phyloP scores from a whole-genome alignment of 352 stramenopile genomes.

The Phytophthora tubulina region DNA sequence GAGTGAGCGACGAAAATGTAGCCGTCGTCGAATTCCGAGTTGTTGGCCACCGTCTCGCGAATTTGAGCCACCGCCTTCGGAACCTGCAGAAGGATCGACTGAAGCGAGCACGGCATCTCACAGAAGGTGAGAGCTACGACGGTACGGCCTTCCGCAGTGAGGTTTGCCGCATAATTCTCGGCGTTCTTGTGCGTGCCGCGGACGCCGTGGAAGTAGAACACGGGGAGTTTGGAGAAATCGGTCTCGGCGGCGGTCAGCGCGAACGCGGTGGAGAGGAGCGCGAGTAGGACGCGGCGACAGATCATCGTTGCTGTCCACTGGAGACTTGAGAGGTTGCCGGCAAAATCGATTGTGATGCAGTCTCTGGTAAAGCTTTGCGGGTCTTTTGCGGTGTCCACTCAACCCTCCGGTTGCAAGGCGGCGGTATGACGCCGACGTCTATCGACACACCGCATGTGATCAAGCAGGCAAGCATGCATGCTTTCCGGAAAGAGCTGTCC shows the following conservation, averaged over 20 bases:
- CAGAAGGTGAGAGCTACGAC: slow-evolving; percentile 50
- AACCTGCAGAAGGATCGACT: slow-evolving; percentile 44
- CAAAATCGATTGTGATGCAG: slow-evolving; percentile 20
- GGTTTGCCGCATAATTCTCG: slow-evolving; percentile 34
- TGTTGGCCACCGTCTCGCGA: slow-evolving; percentile 33
- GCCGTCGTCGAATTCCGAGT: slow-evolving; percentile 43
- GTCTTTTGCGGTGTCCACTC: slow-evolving; percentile 7
- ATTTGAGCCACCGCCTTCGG: slow-evolving; percentile 47
- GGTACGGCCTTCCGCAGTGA: slow-evolving; percentile 39
- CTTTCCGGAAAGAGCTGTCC: slow-evolving; percentile 11
- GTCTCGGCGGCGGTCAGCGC: slow-evolving; percentile 6
- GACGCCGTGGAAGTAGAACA: slow-evolving; percentile 59
- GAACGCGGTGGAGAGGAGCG: slow-evolving; percentile 20
- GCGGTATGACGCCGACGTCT: neutral
- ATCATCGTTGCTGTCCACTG: slow-evolving; percentile 11
- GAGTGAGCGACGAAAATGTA: slow-evolving; percentile 63
- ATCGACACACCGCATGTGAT: neutral
- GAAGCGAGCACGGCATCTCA: slow-evolving; percentile 34
- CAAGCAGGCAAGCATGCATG: neutral
- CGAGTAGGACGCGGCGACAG: slow-evolving; percentile 9
- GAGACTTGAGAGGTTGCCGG: slow-evolving; percentile 10
- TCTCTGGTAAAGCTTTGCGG: neutral
- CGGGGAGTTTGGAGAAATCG: slow-evolving; percentile 37
- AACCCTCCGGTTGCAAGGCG: slow-evolving; percentile 11
- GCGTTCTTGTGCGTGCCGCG: slow-evolving; percentile 20